Base-by-base conservation (phyloP, 352 stramenopile genomes). In the Plasmopara viticola region DNA sequence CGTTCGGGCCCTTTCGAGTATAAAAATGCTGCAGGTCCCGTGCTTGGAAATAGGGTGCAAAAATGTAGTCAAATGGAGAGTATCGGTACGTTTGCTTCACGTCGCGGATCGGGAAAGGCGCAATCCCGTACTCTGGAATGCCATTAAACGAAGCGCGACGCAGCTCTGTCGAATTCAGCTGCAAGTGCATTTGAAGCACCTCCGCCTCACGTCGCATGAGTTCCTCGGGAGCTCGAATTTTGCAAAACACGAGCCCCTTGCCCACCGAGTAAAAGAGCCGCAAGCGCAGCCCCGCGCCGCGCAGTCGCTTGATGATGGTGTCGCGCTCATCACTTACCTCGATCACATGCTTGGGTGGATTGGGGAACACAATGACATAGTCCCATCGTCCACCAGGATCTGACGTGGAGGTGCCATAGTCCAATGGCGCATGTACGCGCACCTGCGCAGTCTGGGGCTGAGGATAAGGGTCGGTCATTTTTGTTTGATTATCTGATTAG, bases 321-420 rank as follows among this genome's bases (percentile, higher is more conserved):
- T 91, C 78, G 44, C 77, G 82, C 65, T 80, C 65, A 63, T 84
- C 71, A 43, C 78, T 74, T 33, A 62, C 66, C 30, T 83, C 73
- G 51, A 81, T 72, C 33, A 76, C 74, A 38, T 74, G 65, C 53
- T 73, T 84, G 9, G 77, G 67, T 18, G 78, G 78, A 54, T 90
- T 86, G 3, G 78, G 80, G 57, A 94, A 94, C 35, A 86, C 80
- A 51, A 94, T 86, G 47, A 87, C 78, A 54, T 90, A 94, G 68
- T 91, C 83, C 80, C 83, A 94, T 47, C 75, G 77, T 6, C 53
- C 66, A 9, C 59, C 38, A 18, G 66, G 37, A 13, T 70, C 70
- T 40, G 29, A 15, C 8, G 50, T 51, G 31, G 81, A 73, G 25
- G 71, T 72, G 50, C 74, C 75, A 57, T 84, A 81, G 51, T 72